Percentiles rank a stretch among this genome's conserved stretches.
phyloP scores from a whole-genome alignment of 768 basidiomycete species.

The Mycena crocata region DNA sequence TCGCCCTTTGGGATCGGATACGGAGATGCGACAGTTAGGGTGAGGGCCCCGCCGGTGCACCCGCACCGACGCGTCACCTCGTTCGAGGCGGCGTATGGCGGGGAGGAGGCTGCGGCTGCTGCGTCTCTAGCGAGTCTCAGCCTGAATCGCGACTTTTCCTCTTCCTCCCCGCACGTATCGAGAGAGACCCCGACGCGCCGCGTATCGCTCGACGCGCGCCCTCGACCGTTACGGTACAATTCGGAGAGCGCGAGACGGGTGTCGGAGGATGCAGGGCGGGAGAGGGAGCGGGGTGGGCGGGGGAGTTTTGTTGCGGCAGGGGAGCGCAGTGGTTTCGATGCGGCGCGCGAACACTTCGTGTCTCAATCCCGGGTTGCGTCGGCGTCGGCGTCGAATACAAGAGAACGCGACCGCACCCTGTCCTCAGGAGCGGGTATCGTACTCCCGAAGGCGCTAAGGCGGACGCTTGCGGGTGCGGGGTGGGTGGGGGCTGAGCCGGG shows the following conservation, averaged over 20 bases:
- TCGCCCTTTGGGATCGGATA: background rate
- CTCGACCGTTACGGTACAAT: too few species aligned
- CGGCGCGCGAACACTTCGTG: background rate
- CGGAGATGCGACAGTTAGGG: too few species aligned
- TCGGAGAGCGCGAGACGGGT: background rate
- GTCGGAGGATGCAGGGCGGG: background rate
- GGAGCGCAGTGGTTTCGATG: background rate
- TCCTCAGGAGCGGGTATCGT: background rate
- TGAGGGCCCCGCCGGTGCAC: background rate
- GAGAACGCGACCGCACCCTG: background rate
- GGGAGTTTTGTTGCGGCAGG: background rate
- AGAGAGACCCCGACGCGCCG: background rate
- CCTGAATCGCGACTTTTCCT: too few species aligned
- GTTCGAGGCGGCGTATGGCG: background rate
- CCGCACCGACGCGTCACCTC: background rate
- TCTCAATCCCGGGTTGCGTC: background rate
- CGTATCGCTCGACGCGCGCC: too few species aligned
- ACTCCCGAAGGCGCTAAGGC: conserved; percentile 8
- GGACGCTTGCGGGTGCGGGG: conserved; percentile 20
- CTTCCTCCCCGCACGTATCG: background rate
- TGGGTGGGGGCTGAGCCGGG: conserved; percentile 14
- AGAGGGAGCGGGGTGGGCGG: background rate
- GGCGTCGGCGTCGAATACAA: background rate
- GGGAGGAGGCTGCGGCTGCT: background rate
- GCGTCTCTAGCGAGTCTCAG: too few species aligned